Evolutionary conservation across 1,139 yeast species (phyloP), one percentile per base, ranked within the genome.

Genomic region (Zygoascus meyerae): DNA sequence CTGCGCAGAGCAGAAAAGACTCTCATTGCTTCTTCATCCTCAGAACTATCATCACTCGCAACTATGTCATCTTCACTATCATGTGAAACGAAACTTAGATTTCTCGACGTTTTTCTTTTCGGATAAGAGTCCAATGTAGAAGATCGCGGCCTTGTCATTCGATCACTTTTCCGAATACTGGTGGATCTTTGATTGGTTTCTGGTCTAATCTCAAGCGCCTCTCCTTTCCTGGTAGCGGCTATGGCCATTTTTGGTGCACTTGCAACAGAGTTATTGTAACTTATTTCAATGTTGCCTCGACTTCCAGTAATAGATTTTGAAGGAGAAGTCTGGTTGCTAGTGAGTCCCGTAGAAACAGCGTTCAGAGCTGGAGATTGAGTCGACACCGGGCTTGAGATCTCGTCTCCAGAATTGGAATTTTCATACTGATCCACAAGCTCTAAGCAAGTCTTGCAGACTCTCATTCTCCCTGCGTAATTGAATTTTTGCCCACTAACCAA

Each of bases 211-310:
- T 85, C 94, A 5, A 85, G 77, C 0, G 92, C 77, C 56, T 81
- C 94, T 2, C 95, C 95, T 31, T 79, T 76, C 50, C 89, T 67
- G 0, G 94, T 83, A 0, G 95, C 85, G 0, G 95, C 92, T 35
- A 86, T 86, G 0, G 95, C 86, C 82, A 86, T 79, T 57, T 74
- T 75, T 1, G 90, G 92, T 0, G 90, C 83, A 2, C 83, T 85
- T 7, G 80, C 75, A 2, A 83, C 81, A 0, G 65, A 63, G 17
- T 59, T 47, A 35, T 52, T 55, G 44, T 58, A 56, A 10, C 60
- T 48, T 9, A 59, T 45, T 29, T 56, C 59, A 21, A 56, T 45
- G 30, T 50, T 53, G 14, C 34, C 34, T 1, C 26, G 29, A 2
- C 12, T n/a, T 10, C 12, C 21, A 3, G 29, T 14, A 7, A 14